A percentile compares a stretch with the other conserved stretches of the same genome.
These are phyloP conservation scores for Omphalea diandra DNA, from an alignment of 441 rosid genomes.

Conservation along the genomic window DNA sequence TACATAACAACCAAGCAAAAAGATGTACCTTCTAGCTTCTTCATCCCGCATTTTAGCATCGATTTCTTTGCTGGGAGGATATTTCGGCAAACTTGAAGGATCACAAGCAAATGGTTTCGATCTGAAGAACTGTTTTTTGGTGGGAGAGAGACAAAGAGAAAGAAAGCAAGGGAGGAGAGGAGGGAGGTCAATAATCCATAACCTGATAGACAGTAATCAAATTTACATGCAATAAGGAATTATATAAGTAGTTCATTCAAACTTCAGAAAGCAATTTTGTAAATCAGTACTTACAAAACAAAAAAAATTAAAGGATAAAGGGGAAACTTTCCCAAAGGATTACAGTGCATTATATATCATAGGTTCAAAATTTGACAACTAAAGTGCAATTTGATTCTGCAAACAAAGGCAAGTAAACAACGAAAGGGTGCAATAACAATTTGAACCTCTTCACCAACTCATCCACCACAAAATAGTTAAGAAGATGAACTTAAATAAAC, in stretches of 20 bases:
- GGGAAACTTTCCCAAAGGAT: not conserved
- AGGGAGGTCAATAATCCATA: conserved; percentile 11
- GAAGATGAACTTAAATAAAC: not conserved
- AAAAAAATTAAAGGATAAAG: not conserved
- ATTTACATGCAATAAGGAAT: not conserved
- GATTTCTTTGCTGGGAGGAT: conserved; percentile 95
- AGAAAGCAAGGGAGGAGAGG: not conserved
- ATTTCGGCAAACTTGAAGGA: conserved; percentile 75
- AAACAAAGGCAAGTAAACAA: not conserved
- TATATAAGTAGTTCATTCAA: not conserved
- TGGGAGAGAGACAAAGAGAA: not conserved
- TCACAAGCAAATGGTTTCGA: conserved; percentile 75
- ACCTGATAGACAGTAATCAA: not conserved
- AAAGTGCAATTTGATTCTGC: not conserved
- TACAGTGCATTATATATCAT: not conserved
- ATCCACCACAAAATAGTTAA: not conserved
- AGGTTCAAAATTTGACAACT: not conserved
- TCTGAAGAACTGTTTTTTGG: conserved; percentile 52
- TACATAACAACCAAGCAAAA: conserved; percentile 1
- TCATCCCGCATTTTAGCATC: conserved; percentile 76
- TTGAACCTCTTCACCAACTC: not conserved
- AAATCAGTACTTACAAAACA: not conserved
- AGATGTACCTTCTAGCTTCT: conserved; percentile 51
- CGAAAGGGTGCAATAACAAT: not conserved
- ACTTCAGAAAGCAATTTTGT: conserved; percentile 8